A percentile compares a stretch with the other conserved stretches of the same genome.
Evolutionary conservation across 257 asterid species (phyloP).

Genomic region (Leptodermis oblonga): DNA sequence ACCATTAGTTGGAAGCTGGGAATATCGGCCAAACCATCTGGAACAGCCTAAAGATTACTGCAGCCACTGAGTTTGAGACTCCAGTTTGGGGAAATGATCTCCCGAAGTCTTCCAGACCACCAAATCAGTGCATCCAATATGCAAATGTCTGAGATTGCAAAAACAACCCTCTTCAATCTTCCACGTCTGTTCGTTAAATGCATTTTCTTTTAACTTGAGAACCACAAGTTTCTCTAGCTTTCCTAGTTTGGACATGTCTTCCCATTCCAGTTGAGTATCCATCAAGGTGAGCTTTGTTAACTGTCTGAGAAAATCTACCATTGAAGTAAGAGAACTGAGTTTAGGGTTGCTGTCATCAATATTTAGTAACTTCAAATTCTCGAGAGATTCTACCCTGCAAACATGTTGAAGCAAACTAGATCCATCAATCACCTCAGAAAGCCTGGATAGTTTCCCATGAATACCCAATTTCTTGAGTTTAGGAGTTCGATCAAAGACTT

Average conservation of each 20-base stretch:
- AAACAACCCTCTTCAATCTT: background rate
- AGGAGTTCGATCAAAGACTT: constrained; percentile 11
- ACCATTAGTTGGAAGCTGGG: too few species aligned
- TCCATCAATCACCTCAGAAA: background rate
- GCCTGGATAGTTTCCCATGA: constrained; percentile 15
- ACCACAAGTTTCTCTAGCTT: too few species aligned
- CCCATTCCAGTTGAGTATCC: too few species aligned
- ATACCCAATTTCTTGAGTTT: constrained; percentile 21
- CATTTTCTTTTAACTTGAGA: too few species aligned
- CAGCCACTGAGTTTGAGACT: too few species aligned
- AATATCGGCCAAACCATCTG: background rate
- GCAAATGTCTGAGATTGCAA: too few species aligned
- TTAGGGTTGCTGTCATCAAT: background rate
- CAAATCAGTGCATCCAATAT: too few species aligned
- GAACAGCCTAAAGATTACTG: constrained; percentile 9
- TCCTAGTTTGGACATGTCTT: too few species aligned
- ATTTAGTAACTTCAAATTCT: too few species aligned
- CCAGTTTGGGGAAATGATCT: too few species aligned
- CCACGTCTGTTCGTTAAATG: constrained; percentile 32
- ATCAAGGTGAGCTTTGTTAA: constrained; percentile 30
- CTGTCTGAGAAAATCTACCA: constrained; percentile 17
- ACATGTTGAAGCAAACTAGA: background rate
- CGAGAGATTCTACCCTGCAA: background rate
- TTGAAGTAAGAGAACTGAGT: constrained; percentile 15
- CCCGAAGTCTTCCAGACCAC: too few species aligned